phyloP scores from a whole-genome alignment of 2,329 filamentous ascomycete genomes.

The Sphaceloma murrayae region DNA sequence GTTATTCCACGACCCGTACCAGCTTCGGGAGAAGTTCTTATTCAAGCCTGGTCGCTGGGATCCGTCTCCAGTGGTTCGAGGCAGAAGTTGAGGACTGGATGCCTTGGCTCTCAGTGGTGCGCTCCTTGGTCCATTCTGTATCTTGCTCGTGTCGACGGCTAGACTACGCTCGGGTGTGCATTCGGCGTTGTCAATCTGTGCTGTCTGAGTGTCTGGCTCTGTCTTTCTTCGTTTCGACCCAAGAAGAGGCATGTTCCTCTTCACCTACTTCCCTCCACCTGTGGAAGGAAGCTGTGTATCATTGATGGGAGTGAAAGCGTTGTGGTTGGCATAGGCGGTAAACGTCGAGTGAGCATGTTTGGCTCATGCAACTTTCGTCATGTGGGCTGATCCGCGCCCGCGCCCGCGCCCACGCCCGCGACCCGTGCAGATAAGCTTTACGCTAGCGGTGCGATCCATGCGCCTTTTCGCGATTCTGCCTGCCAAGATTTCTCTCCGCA shows the following conservation, averaged over 20 bases:
- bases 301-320: background rate
- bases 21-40: constrained; percentile 26
- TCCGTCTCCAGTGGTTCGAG: constrained; percentile 1
- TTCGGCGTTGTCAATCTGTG: constrained; percentile 20
- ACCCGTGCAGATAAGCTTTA: background rate
- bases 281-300: background rate
- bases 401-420: background rate
- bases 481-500: constrained; percentile 13
- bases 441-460: background rate
- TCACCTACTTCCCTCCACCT: background rate
- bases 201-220: constrained; percentile 31
- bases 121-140: constrained; percentile 3
- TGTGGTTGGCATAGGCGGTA: background rate
- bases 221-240: constrained; percentile 32
- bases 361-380: constrained; percentile 8
- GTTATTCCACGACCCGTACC: constrained; percentile 39
- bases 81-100: constrained; percentile 10
- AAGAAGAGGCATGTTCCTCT: constrained; percentile 16
- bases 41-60: constrained; percentile 12
- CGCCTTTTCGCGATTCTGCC: background rate
- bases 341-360: constrained; percentile 9
- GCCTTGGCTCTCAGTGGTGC: constrained; percentile 14
- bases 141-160: background rate
- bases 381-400: constrained; percentile 2
- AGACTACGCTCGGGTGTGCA: background rate